These are phyloP conservation scores for Lentinula detonsa DNA, from an alignment of 768 basidiomycete species.

Conservation along the genomic window DNA sequence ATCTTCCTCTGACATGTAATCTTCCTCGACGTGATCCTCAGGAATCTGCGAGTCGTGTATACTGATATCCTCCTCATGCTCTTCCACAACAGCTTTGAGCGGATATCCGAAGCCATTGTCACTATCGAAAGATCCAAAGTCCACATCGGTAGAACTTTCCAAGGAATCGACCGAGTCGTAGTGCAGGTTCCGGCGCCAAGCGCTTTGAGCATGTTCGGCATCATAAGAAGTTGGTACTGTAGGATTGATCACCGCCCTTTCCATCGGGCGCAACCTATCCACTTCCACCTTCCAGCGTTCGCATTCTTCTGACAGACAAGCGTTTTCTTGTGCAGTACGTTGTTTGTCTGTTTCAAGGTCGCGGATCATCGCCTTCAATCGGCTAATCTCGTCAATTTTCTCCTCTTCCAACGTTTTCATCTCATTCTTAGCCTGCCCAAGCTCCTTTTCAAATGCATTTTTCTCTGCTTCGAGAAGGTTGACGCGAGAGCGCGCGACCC, in stretches of 20 bases:
- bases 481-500: conserved; percentile 73
- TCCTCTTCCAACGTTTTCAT: conserved; percentile 14
- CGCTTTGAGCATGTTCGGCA: conserved; percentile 7
- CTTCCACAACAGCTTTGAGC: conserved; percentile 56
- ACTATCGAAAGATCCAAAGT: conserved; percentile 38
- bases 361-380: neutral
- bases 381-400: neutral
- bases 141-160: conserved; percentile 65
- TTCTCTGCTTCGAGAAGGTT: conserved; percentile 67
- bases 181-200: conserved; percentile 41
- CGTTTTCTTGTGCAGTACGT: conserved; percentile 19
- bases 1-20: conserved; percentile 41
- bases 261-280: conserved; percentile 13
- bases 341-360: conserved; percentile 21
- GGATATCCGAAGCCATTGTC: conserved; percentile 35
- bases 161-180: conserved; percentile 60
- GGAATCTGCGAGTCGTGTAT: conserved; percentile 23
- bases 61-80: conserved; percentile 26
- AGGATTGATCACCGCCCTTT: conserved; percentile 17
- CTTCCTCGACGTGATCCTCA: conserved; percentile 29
- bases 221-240: conserved; percentile 38
- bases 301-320: conserved; percentile 28
- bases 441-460: conserved; percentile 41
- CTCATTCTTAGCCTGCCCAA: conserved; percentile 23
- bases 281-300: conserved; percentile 26